Evolutionary conservation across 495 filamentous ascomycete species (phyloP), one percentile per base, ranked within the genome.

Genomic region (Penicillium diatomitis): DNA sequence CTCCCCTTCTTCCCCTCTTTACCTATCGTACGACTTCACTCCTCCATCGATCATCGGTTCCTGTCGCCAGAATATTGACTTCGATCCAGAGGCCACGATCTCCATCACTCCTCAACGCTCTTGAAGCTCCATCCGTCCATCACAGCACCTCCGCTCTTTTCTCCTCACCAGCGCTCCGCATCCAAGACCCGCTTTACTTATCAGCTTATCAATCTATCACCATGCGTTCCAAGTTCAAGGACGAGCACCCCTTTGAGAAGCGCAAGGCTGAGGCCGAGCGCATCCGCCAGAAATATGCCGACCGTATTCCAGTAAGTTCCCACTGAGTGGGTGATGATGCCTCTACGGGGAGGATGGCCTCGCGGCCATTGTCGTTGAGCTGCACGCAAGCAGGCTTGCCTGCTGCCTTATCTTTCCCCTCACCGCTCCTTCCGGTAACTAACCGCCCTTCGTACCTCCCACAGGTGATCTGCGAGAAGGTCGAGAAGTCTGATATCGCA

Each of bases 201-300:
- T 61, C 55, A 46, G 38, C 55, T 63, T 59, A 66, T 57, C 57
- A 54, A 32, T 27, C 41, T 44, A 20, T n/a, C 41, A 50, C 61
- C 76, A 90, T 96, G 90, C 83, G 89, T 62, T 89, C 85, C 67
- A 97, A 96, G 80, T 97, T 97, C 75, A 98, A 97, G 86, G 92
- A 98, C 83, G 92, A 97, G 83, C 92, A 96, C 74, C 88, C 90
- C 65, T 97, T 97, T 70, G 90, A 96, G 87, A 97, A 98, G 85
- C 74, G 76, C 57, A 95, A 96, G 87, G 92, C 92, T 49, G 92
- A 98, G 71, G 92, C 92, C 64, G 94, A 97, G 76, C 90, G 92
- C 61, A 96, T 96, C 62, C 90, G 94, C 53, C 90, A 96, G 77
- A 99, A 97, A 71, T 99, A 99, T 69, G 83, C 87, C 53, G 92